A percentile compares a stretch with the other conserved stretches of the same genome.
Conservation (phyloP, 305 asterid genomes). For the Rubia tinctorum region DNA sequence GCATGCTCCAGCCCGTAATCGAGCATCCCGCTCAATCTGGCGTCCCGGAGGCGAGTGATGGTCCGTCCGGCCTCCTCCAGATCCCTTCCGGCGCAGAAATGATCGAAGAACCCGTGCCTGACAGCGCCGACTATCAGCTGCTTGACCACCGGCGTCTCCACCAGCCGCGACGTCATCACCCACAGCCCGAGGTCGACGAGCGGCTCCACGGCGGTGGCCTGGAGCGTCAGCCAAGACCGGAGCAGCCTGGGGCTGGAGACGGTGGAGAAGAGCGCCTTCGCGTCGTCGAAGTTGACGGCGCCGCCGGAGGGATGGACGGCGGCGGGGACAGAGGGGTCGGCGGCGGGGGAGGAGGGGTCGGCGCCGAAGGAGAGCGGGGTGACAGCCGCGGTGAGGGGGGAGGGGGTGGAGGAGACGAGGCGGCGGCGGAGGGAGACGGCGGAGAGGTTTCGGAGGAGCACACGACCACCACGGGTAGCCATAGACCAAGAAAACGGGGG, state of each 20-base stretch:
- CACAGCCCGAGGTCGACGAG: constrained; percentile 52
- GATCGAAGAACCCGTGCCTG: constrained; percentile 50
- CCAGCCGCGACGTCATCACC: constrained; percentile 51
- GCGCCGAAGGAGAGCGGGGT: constrained; percentile 18
- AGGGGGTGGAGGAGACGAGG: constrained; percentile 39
- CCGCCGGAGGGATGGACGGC: not conserved
- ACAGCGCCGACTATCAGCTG: constrained; percentile 33
- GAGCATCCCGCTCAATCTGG: constrained; percentile 64
- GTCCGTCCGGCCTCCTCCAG: constrained; percentile 42
- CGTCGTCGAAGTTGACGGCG: constrained; percentile 39
- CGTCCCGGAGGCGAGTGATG: constrained; percentile 33
- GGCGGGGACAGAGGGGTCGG: not conserved
- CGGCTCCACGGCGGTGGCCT: constrained; percentile 38
- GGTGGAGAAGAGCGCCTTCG: constrained; percentile 42
- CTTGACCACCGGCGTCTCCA: constrained; percentile 37
- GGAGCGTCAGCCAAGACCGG: constrained; percentile 45
- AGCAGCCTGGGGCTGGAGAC: constrained; percentile 43
- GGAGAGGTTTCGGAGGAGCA: constrained; percentile 21
- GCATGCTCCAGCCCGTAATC: constrained; percentile 88
- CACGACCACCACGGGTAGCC: constrained; percentile 40
- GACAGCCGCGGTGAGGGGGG: constrained; percentile 23
- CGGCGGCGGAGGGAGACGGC: constrained; percentile 20
- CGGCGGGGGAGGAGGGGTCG: not conserved
- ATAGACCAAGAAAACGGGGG: constrained; percentile 22
- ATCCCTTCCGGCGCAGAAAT: constrained; percentile 75